Base-by-base conservation (phyloP, 2,329 filamentous ascomycete genomes). In the Dryadomyces quercus-mongolicae region DNA sequence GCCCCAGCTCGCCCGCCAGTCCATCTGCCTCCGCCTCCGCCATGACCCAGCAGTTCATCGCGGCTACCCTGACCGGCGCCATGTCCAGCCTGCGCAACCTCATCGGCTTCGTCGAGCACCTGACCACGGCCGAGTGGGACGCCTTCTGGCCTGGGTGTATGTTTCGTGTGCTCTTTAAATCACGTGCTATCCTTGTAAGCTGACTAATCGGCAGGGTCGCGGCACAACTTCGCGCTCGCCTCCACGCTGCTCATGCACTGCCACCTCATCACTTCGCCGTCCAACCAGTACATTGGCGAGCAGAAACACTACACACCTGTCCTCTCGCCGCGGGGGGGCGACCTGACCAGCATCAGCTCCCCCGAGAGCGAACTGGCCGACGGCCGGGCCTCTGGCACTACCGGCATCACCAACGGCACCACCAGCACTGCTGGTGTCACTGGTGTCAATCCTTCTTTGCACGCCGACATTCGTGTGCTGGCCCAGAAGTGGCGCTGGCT, bases 101-200 rank as follows among this genome's bases (percentile, higher is more conserved):
- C 34, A 22, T 54, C n/a, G 40, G 16, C 5, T 57, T 57, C 36
- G 45, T 55, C 2, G 55, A 53, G 15, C n/a, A 40, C 40, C 21
- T 57, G 20, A 52, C 55, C 2, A 22, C 49, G n/a, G 55, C 52
- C 12, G 55, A 54, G 2, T 57, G 55, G 55, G 55, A 57, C 22
- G 45, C 40, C 2, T 57, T 57, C 16, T 57, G 55, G 55, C 53
- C 36, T 22, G 43, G 49, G 10, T 57, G 55, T 57, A 42, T 21
- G 55, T 50, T 2, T 3, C 1, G 1, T 31, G 34, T 36, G 1
- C 22, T 8, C 1, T 15, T 49, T 47, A 6, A n/a, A n/a, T 18
- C 18, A 13, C 18, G 31, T 5, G 6, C 31, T 9, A 8, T 25
- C 34, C 22, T 10, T 21, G 5, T 18, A 12, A 13, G 21, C 38